Conservation (phyloP, 148 eudicot genomes). For the Nepenthes mirabilis region DNA sequence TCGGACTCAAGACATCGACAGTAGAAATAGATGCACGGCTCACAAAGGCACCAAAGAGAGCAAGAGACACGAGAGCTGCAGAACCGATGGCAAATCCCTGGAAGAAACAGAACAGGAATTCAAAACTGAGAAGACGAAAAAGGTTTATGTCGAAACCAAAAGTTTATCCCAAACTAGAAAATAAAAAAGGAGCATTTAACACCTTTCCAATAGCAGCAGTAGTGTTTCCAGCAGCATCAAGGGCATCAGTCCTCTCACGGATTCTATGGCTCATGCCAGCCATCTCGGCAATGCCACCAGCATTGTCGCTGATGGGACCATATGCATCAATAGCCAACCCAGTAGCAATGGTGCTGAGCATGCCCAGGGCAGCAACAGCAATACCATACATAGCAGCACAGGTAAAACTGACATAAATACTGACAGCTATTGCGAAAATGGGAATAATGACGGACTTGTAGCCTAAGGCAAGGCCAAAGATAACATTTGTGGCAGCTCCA, state of each 20-base stretch:
- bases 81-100: conserved; percentile 95
- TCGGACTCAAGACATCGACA: conserved; percentile 74
- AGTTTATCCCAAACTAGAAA: not conserved
- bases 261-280: conserved; percentile 92
- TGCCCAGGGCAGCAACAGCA: conserved; percentile 88
- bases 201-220: conserved; percentile 98
- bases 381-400: conserved; percentile 95
- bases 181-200: not conserved
- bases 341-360: conserved; percentile 88
- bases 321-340: conserved; percentile 93
- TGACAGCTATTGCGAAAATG: conserved; percentile 73
- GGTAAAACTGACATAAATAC: conserved; percentile 72
- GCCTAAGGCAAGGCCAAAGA: conserved; percentile 83
- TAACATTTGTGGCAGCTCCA: conserved; percentile 91
- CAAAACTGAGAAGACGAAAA: not conserved
- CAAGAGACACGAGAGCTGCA: conserved; percentile 89
- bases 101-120: conserved; percentile 1
- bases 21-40: conserved; percentile 66
- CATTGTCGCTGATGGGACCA: conserved; percentile 96
- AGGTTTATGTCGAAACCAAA: not conserved
- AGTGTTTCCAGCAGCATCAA: conserved; percentile 95
- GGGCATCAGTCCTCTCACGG: conserved; percentile 90
- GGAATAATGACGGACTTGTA: conserved; percentile 88
- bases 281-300: conserved; percentile 97
- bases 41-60: conserved; percentile 83